These are phyloP conservation scores for Mariannaea elegans DNA, from an alignment of 2,329 filamentous ascomycete genomes.

Conservation along the genomic window DNA sequence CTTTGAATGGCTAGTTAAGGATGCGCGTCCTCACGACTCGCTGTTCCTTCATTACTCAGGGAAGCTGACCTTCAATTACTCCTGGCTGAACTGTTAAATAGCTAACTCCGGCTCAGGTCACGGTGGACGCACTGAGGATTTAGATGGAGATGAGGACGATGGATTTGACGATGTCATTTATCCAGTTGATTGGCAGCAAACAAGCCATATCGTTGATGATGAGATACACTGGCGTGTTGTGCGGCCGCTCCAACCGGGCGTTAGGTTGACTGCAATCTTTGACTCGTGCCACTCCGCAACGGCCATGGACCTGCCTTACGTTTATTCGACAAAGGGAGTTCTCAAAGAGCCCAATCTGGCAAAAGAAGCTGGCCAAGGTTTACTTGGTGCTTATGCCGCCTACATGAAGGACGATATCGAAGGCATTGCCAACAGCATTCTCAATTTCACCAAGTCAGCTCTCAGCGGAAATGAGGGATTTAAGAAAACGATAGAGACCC, in stretches of 20 bases:
- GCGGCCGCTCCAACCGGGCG: conserved; percentile 78
- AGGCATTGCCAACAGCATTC: conserved; percentile 79
- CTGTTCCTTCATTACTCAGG: conserved; percentile 81
- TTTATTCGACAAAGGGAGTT: conserved; percentile 82
- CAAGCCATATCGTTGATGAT: conserved; percentile 81
- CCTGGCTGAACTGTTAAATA: background rate
- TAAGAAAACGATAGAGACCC: conserved; percentile 83
- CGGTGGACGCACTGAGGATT: conserved; percentile 77
- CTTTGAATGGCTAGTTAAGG: conserved; percentile 79
- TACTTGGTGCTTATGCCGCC: conserved; percentile 77
- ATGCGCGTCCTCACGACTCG: conserved; percentile 77
- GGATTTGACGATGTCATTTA: conserved; percentile 83
- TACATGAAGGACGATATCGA: conserved; percentile 87
- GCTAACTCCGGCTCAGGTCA: conserved; percentile 61
- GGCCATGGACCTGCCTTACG: conserved; percentile 79
- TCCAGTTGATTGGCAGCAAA: conserved; percentile 74
- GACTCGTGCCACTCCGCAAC: conserved; percentile 84
- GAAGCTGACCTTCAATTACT: conserved; percentile 43
- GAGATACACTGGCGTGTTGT: conserved; percentile 85
- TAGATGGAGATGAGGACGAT: conserved; percentile 80
- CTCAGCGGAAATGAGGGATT: conserved; percentile 80
- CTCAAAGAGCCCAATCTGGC: conserved; percentile 84
- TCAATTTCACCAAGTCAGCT: conserved; percentile 88
- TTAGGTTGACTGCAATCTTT: conserved; percentile 84
- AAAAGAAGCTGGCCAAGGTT: conserved; percentile 78